phyloP scores from a whole-genome alignment of 2,329 filamentous ascomycete species.

The Sporothrix phasma region DNA sequence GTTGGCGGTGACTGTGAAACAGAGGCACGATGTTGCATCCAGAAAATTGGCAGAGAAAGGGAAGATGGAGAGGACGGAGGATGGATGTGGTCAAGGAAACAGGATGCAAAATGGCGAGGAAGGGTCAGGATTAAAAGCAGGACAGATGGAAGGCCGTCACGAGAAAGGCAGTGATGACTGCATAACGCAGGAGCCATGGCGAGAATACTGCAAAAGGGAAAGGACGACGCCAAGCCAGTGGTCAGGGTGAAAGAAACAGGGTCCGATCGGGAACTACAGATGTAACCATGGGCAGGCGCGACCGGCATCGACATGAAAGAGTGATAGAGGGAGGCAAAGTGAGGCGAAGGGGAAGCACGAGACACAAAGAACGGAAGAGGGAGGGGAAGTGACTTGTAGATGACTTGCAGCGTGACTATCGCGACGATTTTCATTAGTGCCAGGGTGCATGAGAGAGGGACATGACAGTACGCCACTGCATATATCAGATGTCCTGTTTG shows the following conservation, averaged over 20 bases:
- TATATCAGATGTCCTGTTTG: not conserved
- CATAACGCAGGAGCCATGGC: not conserved
- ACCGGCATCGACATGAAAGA: not conserved
- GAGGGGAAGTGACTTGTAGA: not conserved
- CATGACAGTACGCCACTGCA: not conserved
- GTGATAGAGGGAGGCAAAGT: not conserved
- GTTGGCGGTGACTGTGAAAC: not conserved
- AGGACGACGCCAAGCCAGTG: not conserved
- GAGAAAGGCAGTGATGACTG: not conserved
- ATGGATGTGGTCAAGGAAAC: not conserved
- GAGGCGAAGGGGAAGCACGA: not conserved
- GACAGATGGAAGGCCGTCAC: not conserved
- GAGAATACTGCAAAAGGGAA: not conserved
- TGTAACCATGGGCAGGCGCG: constrained; percentile 4
- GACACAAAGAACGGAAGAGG: not conserved
- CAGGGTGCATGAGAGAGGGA: not conserved
- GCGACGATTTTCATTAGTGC: not conserved
- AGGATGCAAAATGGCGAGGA: not conserved
- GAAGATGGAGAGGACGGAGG: not conserved
- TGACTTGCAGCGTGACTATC: not conserved
- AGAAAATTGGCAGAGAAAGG: not conserved
- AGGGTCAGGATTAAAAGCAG: not conserved
- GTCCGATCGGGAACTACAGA: not conserved
- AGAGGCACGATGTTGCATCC: not conserved
- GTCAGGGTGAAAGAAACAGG: not conserved